phyloP scores from a whole-genome alignment of 805 yeast species.

The Peterozyma toletana region DNA sequence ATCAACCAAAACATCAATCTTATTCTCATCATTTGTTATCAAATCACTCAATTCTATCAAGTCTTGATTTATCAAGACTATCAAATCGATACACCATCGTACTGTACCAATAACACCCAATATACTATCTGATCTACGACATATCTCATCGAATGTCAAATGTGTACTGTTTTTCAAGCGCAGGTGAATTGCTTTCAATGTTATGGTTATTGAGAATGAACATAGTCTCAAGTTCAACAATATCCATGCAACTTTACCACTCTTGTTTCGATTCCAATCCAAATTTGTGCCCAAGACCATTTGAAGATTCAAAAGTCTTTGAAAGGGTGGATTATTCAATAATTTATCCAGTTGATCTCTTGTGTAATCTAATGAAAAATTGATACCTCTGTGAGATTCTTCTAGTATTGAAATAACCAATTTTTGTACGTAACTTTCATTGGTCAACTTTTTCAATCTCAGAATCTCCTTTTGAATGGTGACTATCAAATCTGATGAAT shows the following conservation, averaged over 20 bases:
- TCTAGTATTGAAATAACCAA: constrained; percentile 38
- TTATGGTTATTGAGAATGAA: constrained; percentile 62
- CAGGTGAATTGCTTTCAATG: constrained; percentile 55
- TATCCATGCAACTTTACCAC: constrained; percentile 49
- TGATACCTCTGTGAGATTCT: constrained; percentile 72
- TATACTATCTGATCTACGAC: constrained; percentile 55
- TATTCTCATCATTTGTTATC: constrained; percentile 14
- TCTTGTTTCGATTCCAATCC: constrained; percentile 30
- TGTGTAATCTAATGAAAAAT: constrained; percentile 60
- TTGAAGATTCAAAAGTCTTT: constrained; percentile 64
- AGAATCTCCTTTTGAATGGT: constrained; percentile 43
- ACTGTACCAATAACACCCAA: constrained; percentile 67
- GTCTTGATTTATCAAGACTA: constrained; percentile 70
- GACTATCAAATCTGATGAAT: constrained; percentile 64
- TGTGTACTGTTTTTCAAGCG: constrained; percentile 43
- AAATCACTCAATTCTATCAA: constrained; percentile 36
- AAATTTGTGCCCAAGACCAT: constrained; percentile 48
- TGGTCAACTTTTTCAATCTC: constrained; percentile 13
- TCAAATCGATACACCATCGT: constrained; percentile 80
- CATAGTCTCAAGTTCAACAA: constrained; percentile 63
- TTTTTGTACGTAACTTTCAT: constrained; percentile 20
- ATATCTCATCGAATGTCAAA: constrained; percentile 38
- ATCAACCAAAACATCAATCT: constrained; percentile 15
- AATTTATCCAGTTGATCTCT: constrained; percentile 73
- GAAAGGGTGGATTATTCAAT: constrained; percentile 71